Conservation (phyloP, 805 yeast species). For the Lipomyces yamadae region DNA sequence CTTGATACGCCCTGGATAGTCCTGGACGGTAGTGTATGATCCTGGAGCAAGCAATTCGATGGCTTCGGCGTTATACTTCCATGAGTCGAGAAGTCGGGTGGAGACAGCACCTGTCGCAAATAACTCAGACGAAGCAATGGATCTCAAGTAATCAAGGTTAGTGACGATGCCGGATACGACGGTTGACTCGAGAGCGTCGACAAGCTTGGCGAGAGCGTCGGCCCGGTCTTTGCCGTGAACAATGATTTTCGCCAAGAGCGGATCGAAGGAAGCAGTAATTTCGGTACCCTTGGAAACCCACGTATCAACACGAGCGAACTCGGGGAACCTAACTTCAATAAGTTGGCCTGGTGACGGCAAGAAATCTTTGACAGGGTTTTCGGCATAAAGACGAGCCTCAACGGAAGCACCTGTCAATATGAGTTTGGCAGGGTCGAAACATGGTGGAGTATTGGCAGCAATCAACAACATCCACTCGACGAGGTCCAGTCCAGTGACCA, state of each 20-base stretch:
- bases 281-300: conserved; percentile 92
- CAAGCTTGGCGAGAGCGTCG: conserved; percentile 78
- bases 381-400: conserved; percentile 97
- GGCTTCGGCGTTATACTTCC: conserved; percentile 76
- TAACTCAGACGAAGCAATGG: conserved; percentile 82
- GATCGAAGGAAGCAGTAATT: conserved; percentile 88
- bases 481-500: conserved; percentile 90
- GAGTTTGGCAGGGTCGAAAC: conserved; percentile 61
- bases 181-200: conserved; percentile 83
- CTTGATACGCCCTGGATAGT: conserved; percentile 89
- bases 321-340: conserved; percentile 82
- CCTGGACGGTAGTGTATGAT: conserved; percentile 95
- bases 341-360: conserved; percentile 96
- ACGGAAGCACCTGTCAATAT: conserved; percentile 83
- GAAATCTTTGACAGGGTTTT: conserved; percentile 93
- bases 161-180: conserved; percentile 86
- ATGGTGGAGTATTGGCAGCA: conserved; percentile 89
- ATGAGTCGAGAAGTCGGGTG: conserved; percentile 82
- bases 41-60: conserved; percentile 88
- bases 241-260: conserved; percentile 93
- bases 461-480: conserved; percentile 96
- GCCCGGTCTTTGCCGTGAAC: conserved; percentile 89
- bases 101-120: conserved; percentile 82
- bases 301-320: conserved; percentile 90
- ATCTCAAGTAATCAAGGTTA: conserved; percentile 85